Percentiles rank a stretch among this genome's conserved stretches.
These are phyloP conservation scores for Coccomyxa sp. DNA, from an alignment of 139 green algal genomes.

Conservation along the genomic window DNA sequence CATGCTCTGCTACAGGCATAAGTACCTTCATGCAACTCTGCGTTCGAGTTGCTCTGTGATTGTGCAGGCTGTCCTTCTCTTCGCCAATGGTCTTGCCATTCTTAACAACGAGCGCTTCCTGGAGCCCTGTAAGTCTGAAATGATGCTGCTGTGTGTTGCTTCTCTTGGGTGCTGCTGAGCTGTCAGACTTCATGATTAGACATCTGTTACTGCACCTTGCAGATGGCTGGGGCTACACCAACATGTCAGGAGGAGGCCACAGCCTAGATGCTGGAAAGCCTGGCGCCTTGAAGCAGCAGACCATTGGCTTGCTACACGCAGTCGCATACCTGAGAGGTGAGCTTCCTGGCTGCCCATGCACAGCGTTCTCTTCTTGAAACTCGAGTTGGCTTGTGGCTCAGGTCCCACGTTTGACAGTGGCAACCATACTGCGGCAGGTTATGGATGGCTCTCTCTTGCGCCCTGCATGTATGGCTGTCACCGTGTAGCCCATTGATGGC, in stretches of 20 bases:
- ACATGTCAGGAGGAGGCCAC: conserved; percentile 53
- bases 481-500: background rate
- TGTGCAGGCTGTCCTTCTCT: conserved; percentile 67
- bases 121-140: conserved; percentile 58
- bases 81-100: conserved; percentile 80
- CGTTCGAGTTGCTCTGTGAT: background rate
- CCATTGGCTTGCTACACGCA: conserved; percentile 86
- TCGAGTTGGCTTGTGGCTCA: background rate
- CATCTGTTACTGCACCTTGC: conserved; percentile 13
- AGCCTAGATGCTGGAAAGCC: conserved; percentile 23
- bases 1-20: background rate
- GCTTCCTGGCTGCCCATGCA: conserved; percentile 3
- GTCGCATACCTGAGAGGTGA: conserved; percentile 78
- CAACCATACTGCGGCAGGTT: background rate
- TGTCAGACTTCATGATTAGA: background rate
- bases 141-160: background rate
- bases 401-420: background rate
- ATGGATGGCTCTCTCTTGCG: background rate
- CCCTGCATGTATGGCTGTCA: no score
- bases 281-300: conserved; percentile 70
- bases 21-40: background rate
- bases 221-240: conserved; percentile 81
- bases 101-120: conserved; percentile 93
- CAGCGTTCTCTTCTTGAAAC: no score
- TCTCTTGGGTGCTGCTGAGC: background rate